A percentile compares a stretch with the other conserved stretches of the same genome.
phyloP scores from a whole-genome alignment of 129 eudicot species.

The Mikania micrantha region DNA sequence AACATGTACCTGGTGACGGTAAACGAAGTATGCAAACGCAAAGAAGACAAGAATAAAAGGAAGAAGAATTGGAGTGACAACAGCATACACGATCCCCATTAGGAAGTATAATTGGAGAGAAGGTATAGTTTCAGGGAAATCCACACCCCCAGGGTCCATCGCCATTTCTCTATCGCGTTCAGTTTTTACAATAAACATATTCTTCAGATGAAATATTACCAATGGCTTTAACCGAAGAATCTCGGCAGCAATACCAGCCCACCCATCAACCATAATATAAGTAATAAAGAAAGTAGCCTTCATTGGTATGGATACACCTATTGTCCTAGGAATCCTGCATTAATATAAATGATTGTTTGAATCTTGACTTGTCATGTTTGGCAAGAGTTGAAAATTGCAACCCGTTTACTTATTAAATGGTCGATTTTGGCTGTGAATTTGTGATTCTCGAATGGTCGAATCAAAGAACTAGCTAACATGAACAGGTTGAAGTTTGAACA shows the following conservation, averaged over 20 bases:
- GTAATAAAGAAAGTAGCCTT: slow-evolving; percentile 98
- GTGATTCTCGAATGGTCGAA: too few relatives aligned
- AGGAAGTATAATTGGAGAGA: slow-evolving; percentile 85
- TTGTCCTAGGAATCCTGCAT: slow-evolving; percentile 88
- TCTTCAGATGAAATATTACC: slow-evolving; percentile 81
- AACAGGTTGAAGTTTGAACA: too few relatives aligned
- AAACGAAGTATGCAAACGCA: slow-evolving; percentile 80
- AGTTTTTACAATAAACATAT: slow-evolving; percentile 88
- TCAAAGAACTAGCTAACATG: too few relatives aligned
- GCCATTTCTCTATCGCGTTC: slow-evolving; percentile 83
- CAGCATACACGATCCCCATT: slow-evolving; percentile 81
- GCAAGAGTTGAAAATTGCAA: too few relatives aligned
- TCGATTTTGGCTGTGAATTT: too few relatives aligned
- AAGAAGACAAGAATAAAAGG: slow-evolving; percentile 87
- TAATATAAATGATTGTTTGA: slow-evolving; percentile 7
- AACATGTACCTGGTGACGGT: slow-evolving; percentile 83
- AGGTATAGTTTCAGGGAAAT: slow-evolving; percentile 82
- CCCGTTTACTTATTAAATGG: too few relatives aligned
- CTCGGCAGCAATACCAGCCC: slow-evolving; percentile 98
- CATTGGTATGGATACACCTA: slow-evolving; percentile 95
- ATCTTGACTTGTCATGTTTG: too few relatives aligned
- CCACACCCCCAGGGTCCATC: slow-evolving; percentile 81
- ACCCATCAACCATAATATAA: slow-evolving; percentile 93
- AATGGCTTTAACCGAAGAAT: slow-evolving; percentile 80
- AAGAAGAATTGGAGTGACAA: slow-evolving; percentile 82